Percentiles rank a stretch among this genome's conserved stretches.
phyloP scores from a whole-genome alignment of 1,284 basidiomycete species.

The Irpex sp. region DNA sequence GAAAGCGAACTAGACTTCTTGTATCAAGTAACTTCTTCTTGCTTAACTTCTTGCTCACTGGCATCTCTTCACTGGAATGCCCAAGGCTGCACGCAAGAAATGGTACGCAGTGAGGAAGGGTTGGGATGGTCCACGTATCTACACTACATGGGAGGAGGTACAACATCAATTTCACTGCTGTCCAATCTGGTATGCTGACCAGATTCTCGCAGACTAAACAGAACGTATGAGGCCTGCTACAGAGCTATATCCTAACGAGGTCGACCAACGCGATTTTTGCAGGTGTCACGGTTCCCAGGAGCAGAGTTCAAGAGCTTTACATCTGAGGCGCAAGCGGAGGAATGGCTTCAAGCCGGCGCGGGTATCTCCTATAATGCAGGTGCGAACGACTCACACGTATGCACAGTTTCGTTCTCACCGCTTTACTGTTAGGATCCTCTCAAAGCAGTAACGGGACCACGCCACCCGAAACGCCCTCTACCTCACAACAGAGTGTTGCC shows the following conservation, averaged over 20 bases:
- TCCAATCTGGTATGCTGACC: no score
- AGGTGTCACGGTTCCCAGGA: constrained; percentile 45
- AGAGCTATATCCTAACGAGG: not conserved
- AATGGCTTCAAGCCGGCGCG: constrained; percentile 31
- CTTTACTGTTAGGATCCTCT: no score
- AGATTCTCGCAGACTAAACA: not conserved
- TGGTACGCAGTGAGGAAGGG: constrained; percentile 53
- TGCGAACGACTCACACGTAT: not conserved
- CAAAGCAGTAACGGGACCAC: no score
- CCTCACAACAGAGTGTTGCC: no score
- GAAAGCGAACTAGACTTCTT: no score
- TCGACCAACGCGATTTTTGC: not conserved
- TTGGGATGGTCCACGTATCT: constrained; percentile 46
- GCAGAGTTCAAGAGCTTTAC: constrained; percentile 44
- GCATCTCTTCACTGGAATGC: constrained; percentile 1
- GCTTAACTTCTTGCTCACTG: no score
- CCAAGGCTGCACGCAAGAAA: constrained; percentile 25
- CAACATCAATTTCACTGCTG: constrained; percentile 32
- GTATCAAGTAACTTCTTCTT: no score
- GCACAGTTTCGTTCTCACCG: no score
- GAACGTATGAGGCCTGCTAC: not conserved
- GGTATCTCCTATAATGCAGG: not conserved
- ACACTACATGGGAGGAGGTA: constrained; percentile 49
- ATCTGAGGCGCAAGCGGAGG: constrained; percentile 35
- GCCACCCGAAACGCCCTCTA: no score